Percentiles rank a stretch among this genome's conserved stretches.
Evolutionary conservation across 2,329 filamentous ascomycete genomes (phyloP).

Genomic region (Calonectria pseudoturangicola): DNA sequence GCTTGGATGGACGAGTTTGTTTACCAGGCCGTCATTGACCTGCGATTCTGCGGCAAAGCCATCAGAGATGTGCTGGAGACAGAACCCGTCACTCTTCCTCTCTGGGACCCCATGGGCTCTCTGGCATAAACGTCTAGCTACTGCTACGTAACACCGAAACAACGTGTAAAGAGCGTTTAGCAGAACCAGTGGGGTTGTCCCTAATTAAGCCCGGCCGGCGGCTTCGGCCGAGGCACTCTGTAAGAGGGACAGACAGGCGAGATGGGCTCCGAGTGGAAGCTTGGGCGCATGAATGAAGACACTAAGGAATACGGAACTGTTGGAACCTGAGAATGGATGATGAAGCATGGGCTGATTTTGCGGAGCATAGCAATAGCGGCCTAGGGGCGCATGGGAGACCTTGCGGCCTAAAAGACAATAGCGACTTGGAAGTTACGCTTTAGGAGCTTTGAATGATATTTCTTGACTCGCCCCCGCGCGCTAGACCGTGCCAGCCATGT

Average conservation of each 20-base stretch:
- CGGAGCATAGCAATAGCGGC: conserved; percentile 33
- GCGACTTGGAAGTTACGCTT: conserved; percentile 27
- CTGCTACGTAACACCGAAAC: not conserved
- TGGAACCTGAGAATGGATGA: conserved; percentile 30
- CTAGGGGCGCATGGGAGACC: conserved; percentile 25
- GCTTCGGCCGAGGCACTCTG: conserved; percentile 24
- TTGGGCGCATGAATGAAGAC: conserved; percentile 24
- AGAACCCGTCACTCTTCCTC: conserved; percentile 81
- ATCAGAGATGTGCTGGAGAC: conserved; percentile 82
- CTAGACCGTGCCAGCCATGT: conserved; percentile 28
- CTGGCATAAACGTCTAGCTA: conserved; percentile 71
- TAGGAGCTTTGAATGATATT: conserved; percentile 42
- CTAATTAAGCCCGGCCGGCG: not conserved
- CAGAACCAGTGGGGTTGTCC: conserved; percentile 8
- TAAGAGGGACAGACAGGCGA: conserved; percentile 6
- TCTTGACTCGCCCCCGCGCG: conserved; percentile 24
- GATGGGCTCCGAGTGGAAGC: conserved; percentile 17
- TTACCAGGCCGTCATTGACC: conserved; percentile 91
- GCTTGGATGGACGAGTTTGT: conserved; percentile 87
- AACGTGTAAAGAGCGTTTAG: not conserved
- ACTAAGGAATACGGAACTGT: conserved; percentile 28
- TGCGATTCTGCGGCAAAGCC: conserved; percentile 78
- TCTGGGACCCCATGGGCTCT: conserved; percentile 89
- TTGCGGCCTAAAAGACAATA: conserved; percentile 35
- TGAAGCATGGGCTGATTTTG: conserved; percentile 42